These are phyloP conservation scores for Calocybe cyanea DNA, from an alignment of 768 basidiomycete genomes.

Conservation along the genomic window DNA sequence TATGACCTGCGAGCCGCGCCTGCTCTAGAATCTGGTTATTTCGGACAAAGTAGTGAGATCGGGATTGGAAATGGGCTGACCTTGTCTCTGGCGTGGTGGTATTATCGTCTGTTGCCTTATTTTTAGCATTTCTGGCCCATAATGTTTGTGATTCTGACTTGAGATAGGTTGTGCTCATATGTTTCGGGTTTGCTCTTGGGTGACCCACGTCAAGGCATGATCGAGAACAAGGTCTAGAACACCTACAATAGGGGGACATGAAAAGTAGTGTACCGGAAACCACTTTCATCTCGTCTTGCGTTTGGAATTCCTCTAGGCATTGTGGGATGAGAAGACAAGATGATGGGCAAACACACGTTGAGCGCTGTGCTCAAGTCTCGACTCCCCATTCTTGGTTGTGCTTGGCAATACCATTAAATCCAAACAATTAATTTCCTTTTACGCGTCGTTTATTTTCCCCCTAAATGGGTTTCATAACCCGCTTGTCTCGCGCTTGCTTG, in stretches of 20 bases:
- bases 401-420: not conserved
- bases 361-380: no score
- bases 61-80: conserved; percentile 25
- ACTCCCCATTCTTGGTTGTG: not conserved
- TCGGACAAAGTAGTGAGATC: conserved; percentile 12
- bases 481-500: not conserved
- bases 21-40: conserved; percentile 30
- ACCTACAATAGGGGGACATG: conserved; percentile 72
- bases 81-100: conserved; percentile 41
- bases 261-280: conserved; percentile 78
- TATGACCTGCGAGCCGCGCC: conserved; percentile 75
- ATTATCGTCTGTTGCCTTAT: conserved; percentile 42
- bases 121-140: conserved; percentile 69
- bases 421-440: not conserved
- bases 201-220: conserved; percentile 2
- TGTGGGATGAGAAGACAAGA: conserved; percentile 1
- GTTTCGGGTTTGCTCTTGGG: conserved; percentile 75
- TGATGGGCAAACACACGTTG: no score
- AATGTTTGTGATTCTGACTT: conserved; percentile 72
- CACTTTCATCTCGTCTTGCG: conserved; percentile 75
- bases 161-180: conserved; percentile 72
- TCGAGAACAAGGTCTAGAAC: not conserved
- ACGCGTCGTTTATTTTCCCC: no score
- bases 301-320: conserved; percentile 87
- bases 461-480: not conserved